Evolutionary conservation across 2,329 filamentous ascomycete genomes (phyloP), one percentile per base, ranked within the genome.

Genomic region (Phaeosphaeria sp.): DNA sequence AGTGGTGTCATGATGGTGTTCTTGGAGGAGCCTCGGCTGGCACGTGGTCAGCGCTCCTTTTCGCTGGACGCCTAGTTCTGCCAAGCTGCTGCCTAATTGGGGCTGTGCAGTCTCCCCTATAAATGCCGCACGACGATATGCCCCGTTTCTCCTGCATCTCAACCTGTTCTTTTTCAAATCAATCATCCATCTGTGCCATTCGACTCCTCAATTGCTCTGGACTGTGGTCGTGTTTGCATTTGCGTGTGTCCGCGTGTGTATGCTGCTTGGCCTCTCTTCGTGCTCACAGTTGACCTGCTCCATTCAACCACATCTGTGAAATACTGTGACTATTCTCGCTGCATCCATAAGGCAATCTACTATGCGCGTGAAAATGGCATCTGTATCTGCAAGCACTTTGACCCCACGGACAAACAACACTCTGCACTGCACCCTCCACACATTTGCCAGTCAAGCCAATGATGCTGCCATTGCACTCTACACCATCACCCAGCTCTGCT

Each of bases 401-500:
- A 36, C 13, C 6, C 6, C 30, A 7, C 30, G 30, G 30, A 11
- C 30, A 36, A 36, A 36, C 30, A 36, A 36, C 3, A 11, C 30
- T 36, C 30, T 52, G 50, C 50, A 21, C 43, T 21, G 17, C 6
- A 15, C n/a, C 7, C 15, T 20, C 3, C 21, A 21, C 36, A 30
- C n/a, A 20, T n/a, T 51, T 5, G 6, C 22, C 6, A 13, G n/a
- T 11, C 18, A 44, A 22, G 53, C n/a, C 6, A 44, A 50, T 25
- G 20, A 56, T 3, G 50, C 55, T 25, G 60, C 60, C 1, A 50
- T 65, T 46, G 17, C 44, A 6, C 55, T 65, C 20, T 53, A 56
- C 27, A 55, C 63, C 6, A 41, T 60, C 47, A 56, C 50, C 21
- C 43, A 65, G 53, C n/a, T 56, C 13, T 42, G 39, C 20, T 18